Conservation (phyloP, 2,329 filamentous ascomycete species). For the Neofusicoccum sp. region DNA sequence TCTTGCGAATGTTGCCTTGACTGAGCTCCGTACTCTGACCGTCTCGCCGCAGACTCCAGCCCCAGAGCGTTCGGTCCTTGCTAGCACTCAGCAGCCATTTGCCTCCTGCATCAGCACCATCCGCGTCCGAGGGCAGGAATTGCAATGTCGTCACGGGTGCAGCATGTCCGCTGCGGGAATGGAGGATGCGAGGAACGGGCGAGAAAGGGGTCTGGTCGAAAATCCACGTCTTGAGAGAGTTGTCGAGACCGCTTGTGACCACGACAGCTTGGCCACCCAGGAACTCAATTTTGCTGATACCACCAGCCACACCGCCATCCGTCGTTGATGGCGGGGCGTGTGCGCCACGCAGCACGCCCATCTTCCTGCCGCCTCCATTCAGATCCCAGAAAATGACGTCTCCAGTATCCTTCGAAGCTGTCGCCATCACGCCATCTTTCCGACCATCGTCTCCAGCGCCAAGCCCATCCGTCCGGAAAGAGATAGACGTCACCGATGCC, state of each 20-base stretch:
- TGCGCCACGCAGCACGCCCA: constrained; percentile 82
- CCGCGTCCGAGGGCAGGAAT: constrained; percentile 86
- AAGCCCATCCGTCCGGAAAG: constrained; percentile 85
- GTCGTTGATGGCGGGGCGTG: constrained; percentile 73
- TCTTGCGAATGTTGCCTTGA: constrained; percentile 84
- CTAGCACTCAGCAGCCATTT: constrained; percentile 95
- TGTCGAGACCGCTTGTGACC: constrained; percentile 87
- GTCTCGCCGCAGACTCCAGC: constrained; percentile 91
- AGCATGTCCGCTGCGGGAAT: constrained; percentile 85
- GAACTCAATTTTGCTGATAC: constrained; percentile 87
- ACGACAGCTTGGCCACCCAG: constrained; percentile 86
- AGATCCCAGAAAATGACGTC: constrained; percentile 97
- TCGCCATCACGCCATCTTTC: constrained; percentile 89
- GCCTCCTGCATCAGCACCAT: constrained; percentile 82
- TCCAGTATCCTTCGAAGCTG: constrained; percentile 74
- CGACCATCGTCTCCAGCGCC: constrained; percentile 87
- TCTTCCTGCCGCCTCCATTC: constrained; percentile 82
- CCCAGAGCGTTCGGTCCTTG: constrained; percentile 90
- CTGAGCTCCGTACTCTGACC: constrained; percentile 93
- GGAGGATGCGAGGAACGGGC: constrained; percentile 79
- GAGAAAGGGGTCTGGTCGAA: constrained; percentile 93
- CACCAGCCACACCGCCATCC: constrained; percentile 63
- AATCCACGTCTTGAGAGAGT: constrained; percentile 94
- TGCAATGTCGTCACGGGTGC: constrained; percentile 79
- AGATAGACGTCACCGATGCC: constrained; percentile 75